Evolutionary conservation across 2,329 filamentous ascomycete genomes (phyloP), one percentile per base, ranked within the genome.

Genomic region (Cercospora zeina): DNA sequence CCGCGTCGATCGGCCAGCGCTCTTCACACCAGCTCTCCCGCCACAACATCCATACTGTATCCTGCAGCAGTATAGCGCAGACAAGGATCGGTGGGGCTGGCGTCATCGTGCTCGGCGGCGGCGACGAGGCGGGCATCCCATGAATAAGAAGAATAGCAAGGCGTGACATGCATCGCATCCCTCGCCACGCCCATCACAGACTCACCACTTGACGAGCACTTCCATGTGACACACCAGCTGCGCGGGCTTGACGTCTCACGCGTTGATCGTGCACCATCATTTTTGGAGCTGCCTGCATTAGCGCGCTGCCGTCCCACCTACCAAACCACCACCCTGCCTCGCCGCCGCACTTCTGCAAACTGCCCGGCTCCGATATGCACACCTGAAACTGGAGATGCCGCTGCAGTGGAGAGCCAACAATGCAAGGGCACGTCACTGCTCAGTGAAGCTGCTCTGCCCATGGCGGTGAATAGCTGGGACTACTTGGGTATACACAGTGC

Each of bases 371-470:
- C 13, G 3, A 51, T 11, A 33, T 53, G 56, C 56, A 37, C 47
- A 8, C 37, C 45, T 47, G 55, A 19, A 47, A 33, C 55, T 57
- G 39, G 39, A 57, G n/a, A 58, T 24, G 37, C 47, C 39, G 39
- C 33, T 47, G 31, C 13, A 14, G 27, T 33, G 54, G 19, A 30
- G 39, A 36, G 39, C 16, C 6, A 13, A 33, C 27, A 24, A 58
- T 49, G 55, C 55, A 58, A 58, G 55, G 55, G 55, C 39, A 58
- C 55, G 55, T 58, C 55, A 58, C 55, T 24, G 30, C 16, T 14
- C 42, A 19, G 21, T 24, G 19, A 24, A 24, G 42, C 49, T 33
- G 3, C 27, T 19, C 14, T 33, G 36, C 14, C 13, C 49, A 27
- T 47, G 42, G 42, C 49, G 49, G 27, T 51, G 49, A 51, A 31